These are phyloP conservation scores for Zoysia japonica DNA, from an alignment of 176 grass and related monocot genomes.

Conservation along the genomic window DNA sequence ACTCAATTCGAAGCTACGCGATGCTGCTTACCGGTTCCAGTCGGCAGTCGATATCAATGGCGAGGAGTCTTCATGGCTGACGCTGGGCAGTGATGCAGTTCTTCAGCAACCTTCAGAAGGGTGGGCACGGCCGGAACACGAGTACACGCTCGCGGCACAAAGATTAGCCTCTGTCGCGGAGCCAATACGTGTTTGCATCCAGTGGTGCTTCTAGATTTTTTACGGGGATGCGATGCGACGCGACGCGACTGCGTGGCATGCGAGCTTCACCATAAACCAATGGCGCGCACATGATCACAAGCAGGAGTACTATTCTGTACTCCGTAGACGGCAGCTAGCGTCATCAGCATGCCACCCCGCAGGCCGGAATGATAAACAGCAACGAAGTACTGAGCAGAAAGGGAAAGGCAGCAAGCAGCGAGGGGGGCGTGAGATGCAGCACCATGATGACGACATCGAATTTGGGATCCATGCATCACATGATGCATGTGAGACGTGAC, in stretches of 20 bases:
- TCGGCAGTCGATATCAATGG: constrained; percentile 9
- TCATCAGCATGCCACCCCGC: constrained; percentile 29
- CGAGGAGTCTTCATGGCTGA: neutral
- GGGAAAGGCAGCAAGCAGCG: neutral
- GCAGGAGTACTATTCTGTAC: neutral
- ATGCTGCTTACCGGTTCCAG: neutral
- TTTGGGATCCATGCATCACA: constrained; percentile 8
- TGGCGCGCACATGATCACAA: constrained; percentile 23
- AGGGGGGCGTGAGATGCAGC: constrained; percentile 6
- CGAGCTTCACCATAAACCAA: constrained; percentile 20
- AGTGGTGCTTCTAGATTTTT: neutral
- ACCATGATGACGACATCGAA: constrained; percentile 44
- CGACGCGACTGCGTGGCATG: constrained; percentile 16
- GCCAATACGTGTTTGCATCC: neutral
- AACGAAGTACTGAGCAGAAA: neutral
- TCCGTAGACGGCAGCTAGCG: neutral
- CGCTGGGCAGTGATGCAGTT: neutral
- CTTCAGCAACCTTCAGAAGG: neutral
- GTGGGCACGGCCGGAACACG: neutral
- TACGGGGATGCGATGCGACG: constrained; percentile 7
- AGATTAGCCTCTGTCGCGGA: neutral
- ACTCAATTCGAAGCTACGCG: neutral
- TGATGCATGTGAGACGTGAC: constrained; percentile 39
- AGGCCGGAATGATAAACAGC: constrained; percentile 16
- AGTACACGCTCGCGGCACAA: neutral